phyloP scores from a whole-genome alignment of 2,329 filamentous ascomycete species.

The Erysiphe pulchra region DNA sequence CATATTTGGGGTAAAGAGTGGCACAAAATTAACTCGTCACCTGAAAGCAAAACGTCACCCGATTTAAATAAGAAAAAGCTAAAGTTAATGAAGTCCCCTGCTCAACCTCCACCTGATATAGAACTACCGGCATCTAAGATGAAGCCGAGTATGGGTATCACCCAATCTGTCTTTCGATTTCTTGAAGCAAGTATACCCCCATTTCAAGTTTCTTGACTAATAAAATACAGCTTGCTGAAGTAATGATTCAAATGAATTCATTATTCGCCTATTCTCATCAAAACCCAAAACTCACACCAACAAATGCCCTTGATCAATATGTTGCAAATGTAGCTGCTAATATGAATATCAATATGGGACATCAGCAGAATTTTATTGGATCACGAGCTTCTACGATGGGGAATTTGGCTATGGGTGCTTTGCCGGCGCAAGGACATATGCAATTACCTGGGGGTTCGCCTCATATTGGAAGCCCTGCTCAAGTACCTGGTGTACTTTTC shows the following conservation, averaged over 20 bases:
- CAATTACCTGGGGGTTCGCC: conserved; percentile 33
- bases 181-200: conserved; percentile 24
- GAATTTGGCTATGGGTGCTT: conserved; percentile 29
- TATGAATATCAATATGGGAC: conserved; percentile 4
- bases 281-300: conserved; percentile 28
- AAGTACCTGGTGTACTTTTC: conserved; percentile 36
- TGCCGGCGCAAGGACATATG: conserved; percentile 32
- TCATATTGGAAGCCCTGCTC: conserved; percentile 31
- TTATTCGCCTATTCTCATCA: conserved; percentile 31
- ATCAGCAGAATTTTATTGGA: conserved; percentile 6
- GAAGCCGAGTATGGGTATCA: conserved; percentile 30
- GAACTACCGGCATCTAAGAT: conserved; percentile 32
- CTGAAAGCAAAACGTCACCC: conserved; percentile 30
- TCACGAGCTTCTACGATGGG: conserved; percentile 12
- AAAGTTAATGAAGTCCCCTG: conserved; percentile 32
- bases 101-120: conserved; percentile 30
- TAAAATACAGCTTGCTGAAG: conserved; percentile 29
- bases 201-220: conserved; percentile 7
- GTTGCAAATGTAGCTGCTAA: conserved; percentile 20
- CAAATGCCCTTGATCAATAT: conserved; percentile 33
- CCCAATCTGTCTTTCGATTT: conserved; percentile 34
- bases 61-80: conserved; percentile 44
- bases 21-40: conserved; percentile 27
- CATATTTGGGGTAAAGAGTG: conserved; percentile 42
- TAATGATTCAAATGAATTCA: conserved; percentile 40